Evolutionary conservation across 805 yeast species (phyloP), one percentile per base, ranked within the genome.

Genomic region (Tetrapisispora pingtungensis): DNA sequence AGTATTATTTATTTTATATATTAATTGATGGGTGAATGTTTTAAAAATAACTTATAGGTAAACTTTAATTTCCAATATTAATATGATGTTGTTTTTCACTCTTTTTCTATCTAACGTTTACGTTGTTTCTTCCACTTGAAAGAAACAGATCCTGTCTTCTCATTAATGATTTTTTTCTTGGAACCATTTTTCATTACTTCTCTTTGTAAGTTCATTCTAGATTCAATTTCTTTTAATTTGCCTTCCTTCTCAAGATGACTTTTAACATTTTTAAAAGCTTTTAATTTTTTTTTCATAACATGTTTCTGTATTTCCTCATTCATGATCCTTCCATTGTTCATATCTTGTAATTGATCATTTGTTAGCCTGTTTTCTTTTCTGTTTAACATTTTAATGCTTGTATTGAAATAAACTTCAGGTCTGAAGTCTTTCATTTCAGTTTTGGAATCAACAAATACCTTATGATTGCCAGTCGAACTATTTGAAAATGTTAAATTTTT

Each of bases 111-210:
- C 51, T 54, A 69, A 49, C 71, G 67, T 65, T 83, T 84, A 60
- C 94, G 74, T 58, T 78, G 78, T 53, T 76, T 82, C 61, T 81
- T 85, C 95, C 97, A 90, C 67, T 86, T 86, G 68, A 76, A 93
- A 2, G 73, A 70, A 0, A 76, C 75, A 45, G 75, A 74, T 4
- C 97, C 97, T 6, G 41, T 33, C 30, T 77, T 73, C 14, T 72
- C 67, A 45, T 73, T 82, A 3, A 73, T 70, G 5, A 82, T 62
- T 68, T 88, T 88, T 73, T 81, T 84, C 67, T 84, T 85, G 48
- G 79, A 77, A 0, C 97, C 97, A 52, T 80, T 83, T n/a, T 86
- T 86, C 95, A 90, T 87, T 44, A 88, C 73, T 58, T 89, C 95
- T 49, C 84, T 78, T 55, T 88, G 94, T 45, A 76, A 55, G 45